Conservation (phyloP, 2,329 filamentous ascomycete genomes). For the Westerdykella aurantiaca region DNA sequence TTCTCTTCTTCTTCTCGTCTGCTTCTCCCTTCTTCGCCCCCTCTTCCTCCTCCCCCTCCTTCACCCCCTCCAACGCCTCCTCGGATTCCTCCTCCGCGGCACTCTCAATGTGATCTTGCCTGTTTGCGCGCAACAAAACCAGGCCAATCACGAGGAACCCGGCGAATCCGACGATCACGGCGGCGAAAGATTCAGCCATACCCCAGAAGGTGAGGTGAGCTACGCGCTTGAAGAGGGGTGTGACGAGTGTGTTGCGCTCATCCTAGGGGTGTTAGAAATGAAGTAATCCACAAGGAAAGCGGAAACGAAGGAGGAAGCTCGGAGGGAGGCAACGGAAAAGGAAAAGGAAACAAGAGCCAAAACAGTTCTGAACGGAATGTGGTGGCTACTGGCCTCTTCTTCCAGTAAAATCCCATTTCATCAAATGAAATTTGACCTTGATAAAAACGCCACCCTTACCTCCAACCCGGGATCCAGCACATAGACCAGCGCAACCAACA, state of each 20-base stretch:
- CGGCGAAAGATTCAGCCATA: constrained; percentile 12
- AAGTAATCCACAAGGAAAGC: neutral
- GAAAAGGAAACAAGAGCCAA: too few relatives aligned
- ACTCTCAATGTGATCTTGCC: constrained; percentile 23
- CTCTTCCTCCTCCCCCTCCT: constrained; percentile 5
- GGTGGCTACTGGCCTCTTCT: neutral
- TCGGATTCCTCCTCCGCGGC: constrained; percentile 28
- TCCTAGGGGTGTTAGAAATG: constrained; percentile 2
- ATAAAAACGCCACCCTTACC: constrained; percentile 8
- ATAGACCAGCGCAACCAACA: constrained; percentile 39
- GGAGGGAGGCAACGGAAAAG: too few relatives aligned
- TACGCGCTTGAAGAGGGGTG: constrained; percentile 37
- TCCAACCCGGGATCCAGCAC: constrained; percentile 47
- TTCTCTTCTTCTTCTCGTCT: constrained; percentile 6
- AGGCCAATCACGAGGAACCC: constrained; percentile 8
- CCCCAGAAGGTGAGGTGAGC: constrained; percentile 16
- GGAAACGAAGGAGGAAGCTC: too few relatives aligned
- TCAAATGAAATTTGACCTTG: too few relatives aligned
- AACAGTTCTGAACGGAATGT: too few relatives aligned
- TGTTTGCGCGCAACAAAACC: constrained; percentile 17
- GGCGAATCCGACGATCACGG: constrained; percentile 1
- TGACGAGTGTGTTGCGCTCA: constrained; percentile 40
- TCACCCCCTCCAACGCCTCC: constrained; percentile 22
- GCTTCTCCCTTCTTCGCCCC: constrained; percentile 4
- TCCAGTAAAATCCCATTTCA: neutral